Conservation (phyloP, 768 basidiomycete species). For the Podaxis mareebaensis region DNA sequence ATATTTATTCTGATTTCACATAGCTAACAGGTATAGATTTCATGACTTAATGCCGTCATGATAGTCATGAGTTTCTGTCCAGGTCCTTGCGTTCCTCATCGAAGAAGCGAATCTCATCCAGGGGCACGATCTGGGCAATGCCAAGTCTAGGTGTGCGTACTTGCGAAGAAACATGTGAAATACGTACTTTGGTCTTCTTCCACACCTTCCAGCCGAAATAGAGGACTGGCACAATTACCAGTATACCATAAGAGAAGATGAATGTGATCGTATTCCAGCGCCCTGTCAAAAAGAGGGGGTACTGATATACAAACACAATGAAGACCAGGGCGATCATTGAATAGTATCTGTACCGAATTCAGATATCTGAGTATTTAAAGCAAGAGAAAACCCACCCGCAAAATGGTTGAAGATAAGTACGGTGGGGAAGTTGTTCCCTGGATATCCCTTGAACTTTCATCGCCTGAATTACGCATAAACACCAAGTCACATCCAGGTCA, state of each 20-base stretch:
- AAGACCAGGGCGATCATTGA: conserved; percentile 39
- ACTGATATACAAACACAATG: conserved; percentile 50
- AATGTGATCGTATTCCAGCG: conserved; percentile 48
- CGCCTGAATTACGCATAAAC: conserved; percentile 29
- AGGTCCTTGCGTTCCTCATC: conserved; percentile 1
- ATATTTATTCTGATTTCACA: neutral
- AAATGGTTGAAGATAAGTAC: conserved; percentile 50
- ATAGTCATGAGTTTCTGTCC: neutral
- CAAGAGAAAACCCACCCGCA: conserved; percentile 34
- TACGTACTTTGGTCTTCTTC: conserved; percentile 38
- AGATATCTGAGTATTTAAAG: neutral
- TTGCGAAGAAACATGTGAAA: neutral
- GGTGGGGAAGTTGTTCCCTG: conserved; percentile 43
- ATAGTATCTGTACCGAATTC: conserved; percentile 37
- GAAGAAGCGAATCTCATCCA: conserved; percentile 2
- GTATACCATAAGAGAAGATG: conserved; percentile 50
- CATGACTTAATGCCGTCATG: neutral
- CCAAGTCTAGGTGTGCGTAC: neutral
- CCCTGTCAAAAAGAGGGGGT: conserved; percentile 52
- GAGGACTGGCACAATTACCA: conserved; percentile 41
- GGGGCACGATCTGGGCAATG: conserved; percentile 2
- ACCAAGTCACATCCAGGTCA: neutral
- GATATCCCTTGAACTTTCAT: conserved; percentile 45
- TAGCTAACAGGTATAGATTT: neutral
- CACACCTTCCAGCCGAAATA: conserved; percentile 48